Percentiles rank a stretch among this genome's conserved stretches.
Evolutionary conservation across 177 flowering plant species (phyloP).

Genomic region (Tripterygium wilfordii): DNA sequence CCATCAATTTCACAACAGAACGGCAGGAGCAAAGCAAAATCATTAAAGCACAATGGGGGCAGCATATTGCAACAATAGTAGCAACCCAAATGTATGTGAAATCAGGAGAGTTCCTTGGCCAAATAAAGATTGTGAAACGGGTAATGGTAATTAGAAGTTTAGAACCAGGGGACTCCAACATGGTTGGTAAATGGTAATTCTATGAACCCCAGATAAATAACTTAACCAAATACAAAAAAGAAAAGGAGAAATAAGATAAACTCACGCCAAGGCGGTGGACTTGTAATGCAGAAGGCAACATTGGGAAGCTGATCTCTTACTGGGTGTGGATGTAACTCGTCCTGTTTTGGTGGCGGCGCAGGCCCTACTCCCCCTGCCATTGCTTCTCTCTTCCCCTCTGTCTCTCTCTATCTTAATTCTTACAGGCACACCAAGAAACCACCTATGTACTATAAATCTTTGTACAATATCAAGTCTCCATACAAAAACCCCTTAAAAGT

Average conservation of each 20-base stretch:
- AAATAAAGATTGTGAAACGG: too few species aligned
- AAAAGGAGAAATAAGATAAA: constrained; percentile 1
- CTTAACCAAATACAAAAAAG: neutral
- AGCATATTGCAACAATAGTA: too few species aligned
- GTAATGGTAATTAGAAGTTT: too few species aligned
- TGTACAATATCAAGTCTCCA: constrained; percentile 18
- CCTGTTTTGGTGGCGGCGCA: constrained; percentile 47
- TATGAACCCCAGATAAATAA: neutral
- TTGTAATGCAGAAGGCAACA: constrained; percentile 65
- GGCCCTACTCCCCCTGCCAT: constrained; percentile 36
- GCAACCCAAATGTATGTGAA: too few species aligned
- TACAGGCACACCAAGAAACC: too few species aligned
- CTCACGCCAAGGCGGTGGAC: constrained; percentile 86
- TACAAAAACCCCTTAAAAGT: constrained; percentile 9
- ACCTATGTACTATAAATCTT: too few species aligned
- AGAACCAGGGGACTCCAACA: too few species aligned
- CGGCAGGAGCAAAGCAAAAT: too few species aligned
- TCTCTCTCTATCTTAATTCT: neutral
- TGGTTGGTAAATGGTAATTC: too few species aligned
- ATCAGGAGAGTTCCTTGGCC: too few species aligned
- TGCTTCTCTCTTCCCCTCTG: constrained; percentile 1
- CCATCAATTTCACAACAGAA: too few species aligned
- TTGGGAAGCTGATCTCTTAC: constrained; percentile 67
- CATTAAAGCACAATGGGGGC: too few species aligned
- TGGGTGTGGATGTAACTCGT: constrained; percentile 67